Base-by-base conservation (phyloP, 805 yeast genomes). In the Yamadazyma sp. region DNA sequence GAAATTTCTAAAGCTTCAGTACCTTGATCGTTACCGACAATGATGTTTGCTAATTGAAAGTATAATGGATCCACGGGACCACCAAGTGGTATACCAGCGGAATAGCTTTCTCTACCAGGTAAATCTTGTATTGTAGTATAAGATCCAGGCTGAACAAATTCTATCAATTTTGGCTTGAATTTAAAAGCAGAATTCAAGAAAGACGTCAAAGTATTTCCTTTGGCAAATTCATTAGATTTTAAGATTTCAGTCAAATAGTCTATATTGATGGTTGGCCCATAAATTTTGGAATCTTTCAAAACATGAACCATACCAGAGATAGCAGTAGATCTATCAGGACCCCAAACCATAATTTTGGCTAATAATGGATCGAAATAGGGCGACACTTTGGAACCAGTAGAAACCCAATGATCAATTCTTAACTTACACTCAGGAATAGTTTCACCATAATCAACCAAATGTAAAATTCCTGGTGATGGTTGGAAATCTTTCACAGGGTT, bases 1-100 rank as follows among this genome's bases (percentile, higher is more conserved):
- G 39, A 31, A 12, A 40, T 40, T 28, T 40, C 35, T 63, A 91
- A 70, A 23, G 91, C 96, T 4, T 97, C 95, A 5, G 95, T 82
- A 29, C 72, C 65, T 44, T 68, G 62, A 46, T 81, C 76, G 60
- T 91, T 93, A 38, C 97, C 97, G 28, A 91, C 97, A 50, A 86
- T 77, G 53, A 82, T 69, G 68, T 91, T 91, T 13, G 96, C 96
- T 42, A 86, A 58, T 51, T 96, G 73, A 68, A 88, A 88, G 4
- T 96, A 82, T 50, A 80, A 87, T 40, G 80, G 76, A 62, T 91
- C 98, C 96, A 89, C 91, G 38, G 98, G 96, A 29, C 98, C 98
- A 28, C 96, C 86, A 5, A 97, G 96, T 14, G 98, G 98, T 38
- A 91, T 96, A 57, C 98, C 98, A 47, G 82, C 75, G 55, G 82